These are phyloP conservation scores for Verbascum thapsus DNA, from an alignment of 257 asterid species.

Conservation along the genomic window DNA sequence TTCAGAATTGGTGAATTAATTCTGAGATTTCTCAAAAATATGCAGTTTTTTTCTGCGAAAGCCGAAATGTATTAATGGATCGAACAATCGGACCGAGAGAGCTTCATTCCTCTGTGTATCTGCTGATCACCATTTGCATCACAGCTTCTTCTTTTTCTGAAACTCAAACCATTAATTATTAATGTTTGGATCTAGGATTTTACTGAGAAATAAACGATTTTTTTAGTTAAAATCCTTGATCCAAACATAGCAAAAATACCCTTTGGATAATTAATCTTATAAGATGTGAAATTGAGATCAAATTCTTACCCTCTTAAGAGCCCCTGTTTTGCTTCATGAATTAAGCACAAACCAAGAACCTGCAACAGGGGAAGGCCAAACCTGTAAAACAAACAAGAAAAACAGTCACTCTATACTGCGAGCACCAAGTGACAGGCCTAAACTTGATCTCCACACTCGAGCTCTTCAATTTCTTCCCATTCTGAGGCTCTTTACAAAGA, in stretches of 20 bases:
- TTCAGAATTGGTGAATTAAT: neutral
- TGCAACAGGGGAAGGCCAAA: slow-evolving; percentile 56
- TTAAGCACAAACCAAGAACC: slow-evolving; percentile 64
- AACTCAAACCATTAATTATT: slow-evolving; percentile 4
- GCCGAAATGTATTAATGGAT: neutral
- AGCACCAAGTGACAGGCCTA: slow-evolving; percentile 78
- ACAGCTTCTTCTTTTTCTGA: slow-evolving; percentile 24
- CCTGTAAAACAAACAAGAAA: slow-evolving; percentile 65
- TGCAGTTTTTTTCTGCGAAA: neutral
- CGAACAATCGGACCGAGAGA: slow-evolving; percentile 45
- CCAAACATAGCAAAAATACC: neutral
- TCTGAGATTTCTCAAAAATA: neutral
- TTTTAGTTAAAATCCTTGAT: too few relatives aligned
- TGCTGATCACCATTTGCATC: neutral
- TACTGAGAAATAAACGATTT: too few relatives aligned
- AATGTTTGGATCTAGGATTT: too few relatives aligned
- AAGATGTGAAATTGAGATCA: neutral
- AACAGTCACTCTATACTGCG: slow-evolving; percentile 53
- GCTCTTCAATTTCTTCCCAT: slow-evolving; percentile 88
- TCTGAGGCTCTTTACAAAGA: slow-evolving; percentile 68
- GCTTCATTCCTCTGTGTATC: slow-evolving; percentile 37
- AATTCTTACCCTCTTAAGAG: slow-evolving; percentile 6
- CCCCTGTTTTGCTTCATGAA: neutral
- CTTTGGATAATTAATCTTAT: neutral
- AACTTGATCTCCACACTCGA: slow-evolving; percentile 97